Evolutionary conservation across 768 basidiomycete species (phyloP).

Genomic region (Mycena galopus): DNA sequence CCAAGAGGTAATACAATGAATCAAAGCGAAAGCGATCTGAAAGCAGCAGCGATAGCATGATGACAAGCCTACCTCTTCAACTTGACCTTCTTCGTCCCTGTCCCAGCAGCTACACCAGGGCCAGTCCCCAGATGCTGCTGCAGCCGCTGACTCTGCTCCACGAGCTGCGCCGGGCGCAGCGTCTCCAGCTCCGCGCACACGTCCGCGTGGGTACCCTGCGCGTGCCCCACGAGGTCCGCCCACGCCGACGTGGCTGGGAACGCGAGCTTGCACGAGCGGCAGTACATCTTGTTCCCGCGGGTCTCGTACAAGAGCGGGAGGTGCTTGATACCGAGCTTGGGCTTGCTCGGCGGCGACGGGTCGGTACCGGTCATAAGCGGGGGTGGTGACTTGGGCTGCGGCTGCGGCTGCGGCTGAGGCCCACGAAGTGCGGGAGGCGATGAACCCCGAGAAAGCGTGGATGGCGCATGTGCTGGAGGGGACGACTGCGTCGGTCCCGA

Average conservation of each 20-base stretch:
- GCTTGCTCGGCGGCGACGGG: background rate
- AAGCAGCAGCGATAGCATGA: background rate
- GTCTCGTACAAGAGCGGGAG: slow-evolving; percentile 34
- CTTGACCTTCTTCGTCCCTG: background rate
- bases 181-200: slow-evolving; percentile 48
- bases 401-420: background rate
- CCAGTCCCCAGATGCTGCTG: slow-evolving; percentile 21
- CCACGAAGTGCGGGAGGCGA: background rate
- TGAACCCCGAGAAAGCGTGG: too few species aligned
- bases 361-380: background rate
- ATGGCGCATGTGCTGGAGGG: background rate
- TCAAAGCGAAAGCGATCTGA: background rate
- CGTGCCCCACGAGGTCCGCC: slow-evolving; percentile 50
- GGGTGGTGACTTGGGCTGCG: background rate
- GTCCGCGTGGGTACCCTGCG: slow-evolving; percentile 46
- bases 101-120: background rate
- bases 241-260: slow-evolving; percentile 46
- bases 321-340: slow-evolving; percentile 30
- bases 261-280: slow-evolving; percentile 27
- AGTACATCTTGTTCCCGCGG: slow-evolving; percentile 12
- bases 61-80: background rate
- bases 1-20: background rate
- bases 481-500: too few species aligned
- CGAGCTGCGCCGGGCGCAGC: slow-evolving; percentile 48
- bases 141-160: slow-evolving; percentile 45